These are phyloP conservation scores for Kodamaea kaohsiungensis DNA, from an alignment of 805 yeast genomes.

Conservation along the genomic window DNA sequence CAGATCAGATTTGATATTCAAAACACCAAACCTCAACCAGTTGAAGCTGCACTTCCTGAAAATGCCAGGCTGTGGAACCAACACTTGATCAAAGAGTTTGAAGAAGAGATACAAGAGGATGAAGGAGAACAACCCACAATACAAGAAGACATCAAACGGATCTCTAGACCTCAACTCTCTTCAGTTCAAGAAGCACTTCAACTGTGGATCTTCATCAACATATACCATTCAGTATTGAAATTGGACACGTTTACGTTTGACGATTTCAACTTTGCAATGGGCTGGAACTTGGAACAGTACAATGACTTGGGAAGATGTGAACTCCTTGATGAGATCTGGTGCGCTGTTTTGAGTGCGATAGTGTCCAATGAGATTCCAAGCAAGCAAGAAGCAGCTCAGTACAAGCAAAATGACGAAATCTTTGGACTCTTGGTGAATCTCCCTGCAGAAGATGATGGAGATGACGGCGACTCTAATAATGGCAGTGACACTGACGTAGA, in stretches of 20 bases:
- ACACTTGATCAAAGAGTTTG: conserved; percentile 13
- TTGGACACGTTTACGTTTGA: conserved; percentile 81
- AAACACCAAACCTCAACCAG: conserved; percentile 27
- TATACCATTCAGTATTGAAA: conserved; percentile 61
- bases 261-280: conserved; percentile 63
- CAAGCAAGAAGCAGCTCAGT: conserved; percentile 28
- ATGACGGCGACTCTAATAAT: conserved; percentile 20
- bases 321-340: conserved; percentile 65
- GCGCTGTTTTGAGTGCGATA: conserved; percentile 59
- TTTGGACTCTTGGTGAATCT: conserved; percentile 34
- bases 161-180: conserved; percentile 13
- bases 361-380: conserved; percentile 42
- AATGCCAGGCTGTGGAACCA: conserved; percentile 25
- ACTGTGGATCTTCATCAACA: conserved; percentile 72
- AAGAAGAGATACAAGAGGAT: conserved; percentile 6
- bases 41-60: conserved; percentile 22
- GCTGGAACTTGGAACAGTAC: conserved; percentile 42
- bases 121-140: neutral
- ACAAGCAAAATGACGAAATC: conserved; percentile 30
- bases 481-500: conserved; percentile 23
- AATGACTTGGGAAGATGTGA: conserved; percentile 48
- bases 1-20: conserved; percentile 33
- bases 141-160: conserved; percentile 8
- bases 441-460: conserved; percentile 31
- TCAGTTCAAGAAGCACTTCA: conserved; percentile 54